Evolutionary conservation across 495 filamentous ascomycete genomes (phyloP), one percentile per base, ranked within the genome.

Genomic region (Annulohypoxylon moriforme): DNA sequence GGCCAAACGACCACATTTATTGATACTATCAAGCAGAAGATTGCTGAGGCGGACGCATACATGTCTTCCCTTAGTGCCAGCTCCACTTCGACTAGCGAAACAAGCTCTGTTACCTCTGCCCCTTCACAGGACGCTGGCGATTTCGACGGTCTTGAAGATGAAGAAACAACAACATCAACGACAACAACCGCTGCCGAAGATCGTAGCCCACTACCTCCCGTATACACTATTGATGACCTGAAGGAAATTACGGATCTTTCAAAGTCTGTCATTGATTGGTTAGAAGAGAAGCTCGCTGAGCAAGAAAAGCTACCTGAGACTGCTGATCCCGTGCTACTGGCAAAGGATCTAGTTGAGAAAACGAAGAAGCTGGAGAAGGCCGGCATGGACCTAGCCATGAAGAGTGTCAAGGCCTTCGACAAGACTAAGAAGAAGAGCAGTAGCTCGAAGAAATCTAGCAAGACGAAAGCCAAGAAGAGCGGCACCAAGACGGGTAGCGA

Each of bases 371-470:
- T 94, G 24, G 87, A 89, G 75, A 85, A 88, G 56, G 85, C 86
- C 4, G 88, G 92, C 46, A 84, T 92, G 75, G 89, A 92, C 57
- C 84, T 94, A 47, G 82, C 92, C 49, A 85, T 91, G 85, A 91
- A 88, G 85, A 90, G 89, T 74, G 89, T 94, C 71, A 86, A 84
- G 52, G 84, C 88, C 62, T 85, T 85, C 67, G 83, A 87, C 67
- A 77, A 82, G 69, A 79, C 75, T 24, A 88, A 86, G 82, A 89
- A 88, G 78, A 80, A 78, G 67, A 79, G 69, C 69, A 79, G 77
- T 57, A 84, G 84, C 69, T 85, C 84, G 58, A 85, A 85, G 73
- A 85, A 83, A 73, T 67, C 79, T 31, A 84, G 82, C 69, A 80
- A 78, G 66, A 67, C 71, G 31, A 83, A 85, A 68, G 18, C 42